These are phyloP conservation scores for Babesia caballi DNA, from an alignment of 169 alveolate species.

Conservation along the genomic window DNA sequence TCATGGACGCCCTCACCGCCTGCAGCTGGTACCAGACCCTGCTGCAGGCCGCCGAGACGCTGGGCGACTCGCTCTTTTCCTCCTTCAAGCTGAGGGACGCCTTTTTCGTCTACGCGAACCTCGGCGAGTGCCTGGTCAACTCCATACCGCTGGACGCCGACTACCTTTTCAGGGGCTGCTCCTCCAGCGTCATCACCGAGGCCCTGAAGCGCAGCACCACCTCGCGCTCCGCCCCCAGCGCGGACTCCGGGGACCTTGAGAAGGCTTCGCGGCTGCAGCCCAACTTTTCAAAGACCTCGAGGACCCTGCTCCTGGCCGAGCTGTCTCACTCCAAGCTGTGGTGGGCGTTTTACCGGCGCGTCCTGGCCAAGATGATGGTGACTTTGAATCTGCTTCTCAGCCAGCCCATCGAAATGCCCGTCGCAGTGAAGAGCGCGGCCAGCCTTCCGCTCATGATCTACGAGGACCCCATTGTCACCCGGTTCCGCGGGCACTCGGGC, in stretches of 20 bases:
- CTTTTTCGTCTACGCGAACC: slow-evolving; percentile 20
- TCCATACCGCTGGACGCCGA: slow-evolving; percentile 13
- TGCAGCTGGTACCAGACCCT: slow-evolving; percentile 32
- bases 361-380: slow-evolving; percentile 25
- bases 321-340: not conserved
- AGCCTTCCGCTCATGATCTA: not conserved
- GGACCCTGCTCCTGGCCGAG: slow-evolving; percentile 3
- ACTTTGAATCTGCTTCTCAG: not conserved
- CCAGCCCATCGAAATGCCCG: not conserved
- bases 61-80: slow-evolving; percentile 48
- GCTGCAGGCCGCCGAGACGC: slow-evolving; percentile 11
- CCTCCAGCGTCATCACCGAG: not conserved
- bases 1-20: slow-evolving; percentile 12
- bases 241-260: not conserved
- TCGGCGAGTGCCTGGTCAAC: slow-evolving; percentile 14
- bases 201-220: not conserved
- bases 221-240: not conserved
- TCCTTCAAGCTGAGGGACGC: slow-evolving; percentile 33
- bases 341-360: slow-evolving; percentile 5
- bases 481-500: not conserved
- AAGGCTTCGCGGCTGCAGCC: not conserved
- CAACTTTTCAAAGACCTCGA: not conserved
- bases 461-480: not conserved
- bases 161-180: slow-evolving; percentile 10
- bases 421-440: not conserved